Evolutionary conservation across 2,329 filamentous ascomycete species (phyloP), one percentile per base, ranked within the genome.

Genomic region (Fusarium tanahbumbuense): DNA sequence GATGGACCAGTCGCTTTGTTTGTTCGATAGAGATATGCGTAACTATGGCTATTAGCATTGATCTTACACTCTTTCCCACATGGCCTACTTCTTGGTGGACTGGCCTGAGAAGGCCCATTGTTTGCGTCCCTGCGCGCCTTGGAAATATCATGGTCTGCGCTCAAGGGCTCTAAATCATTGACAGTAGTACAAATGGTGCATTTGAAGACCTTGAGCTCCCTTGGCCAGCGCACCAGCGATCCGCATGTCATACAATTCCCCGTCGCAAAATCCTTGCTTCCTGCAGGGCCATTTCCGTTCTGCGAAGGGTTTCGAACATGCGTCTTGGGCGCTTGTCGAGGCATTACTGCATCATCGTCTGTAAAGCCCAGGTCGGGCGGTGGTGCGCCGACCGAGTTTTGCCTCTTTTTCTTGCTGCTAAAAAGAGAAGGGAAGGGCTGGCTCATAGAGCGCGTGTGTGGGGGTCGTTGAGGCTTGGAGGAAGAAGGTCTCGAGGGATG

Each of bases 171-270:
- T 55, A 97, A 79, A 77, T 97, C 93, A 77, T 97, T 97, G 76
- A 97, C 89, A 20, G 92, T 96, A 74, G 92, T 83, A 78, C 94
- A 97, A 57, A 93, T 91, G 44, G 92, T 92, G 79, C 94, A 97
- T 73, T 93, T 88, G 79, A 96, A 97, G 40, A 91, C 87, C 37
- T 87, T 87, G 66, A 94, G 81, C 56, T 91, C 88, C 67, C 86
- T 88, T 3, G 93, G 93, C 91, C 93, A 97, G 60, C 91, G 87
- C 70, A 97, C 91, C 59, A 90, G 88, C 57, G 91, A 92, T 74
- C 91, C 92, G 79, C 94, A 97, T 34, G 93, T 94, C 88, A 95
- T 94, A 78, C 94, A 97, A 73, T 88, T 90, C 23, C 93, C 92
- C 32, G 88, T 90, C 28, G 85, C 83, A 75, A 91, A 88, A 71